Evolutionary conservation across 352 stramenopile species (phyloP), one percentile per base, ranked within the genome.

Genomic region (Phytopythium litorale): DNA sequence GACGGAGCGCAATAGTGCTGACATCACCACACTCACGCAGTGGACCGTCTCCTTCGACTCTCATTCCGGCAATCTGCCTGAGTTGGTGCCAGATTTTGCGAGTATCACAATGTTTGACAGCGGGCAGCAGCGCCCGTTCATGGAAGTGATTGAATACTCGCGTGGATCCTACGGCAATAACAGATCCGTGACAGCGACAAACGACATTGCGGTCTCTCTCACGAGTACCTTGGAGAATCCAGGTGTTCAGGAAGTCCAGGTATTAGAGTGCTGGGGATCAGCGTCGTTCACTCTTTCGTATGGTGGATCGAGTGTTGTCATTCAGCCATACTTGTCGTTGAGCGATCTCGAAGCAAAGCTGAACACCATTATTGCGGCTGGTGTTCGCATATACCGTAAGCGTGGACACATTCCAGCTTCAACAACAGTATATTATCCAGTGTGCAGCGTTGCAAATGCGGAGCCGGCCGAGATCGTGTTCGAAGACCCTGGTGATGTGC

Each of bases 141-240:
- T 92, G 7, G 70, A 87, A 9, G 73, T 87, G 0, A 21, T 71
- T 5, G 74, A 93, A 60, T 70, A 85, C 0, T 67, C 81, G 18
- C 65, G 66, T 28, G 86, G 84, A 9, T 84, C 82, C 0, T 50
- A 76, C 0, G 84, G 84, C 1, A 95, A 95, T 64, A 91, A 95
- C 51, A 71, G 84, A 9, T 84, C 81, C 0, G 59, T 93, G 2
- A 71, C 63, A 2, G 64, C 67, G 6, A 86, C 81, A 7, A 82
- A 43, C n/a, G 77, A 78, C 51, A 88, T 89, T 4, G 48, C 42
- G 2, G 68, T 95, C 18, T 73, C 68, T 0, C 65, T 92, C 59
- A 72, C 65, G 11, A 91, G 81, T 0, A 80, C 68, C 0, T 56
- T 73, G 4, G 66, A 91, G 60, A 65, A 89, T 19, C 80, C 86